A percentile compares a stretch with the other conserved stretches of the same genome.
Evolutionary conservation across 495 filamentous ascomycete genomes (phyloP).

Genomic region (Durotheca rogersii): DNA sequence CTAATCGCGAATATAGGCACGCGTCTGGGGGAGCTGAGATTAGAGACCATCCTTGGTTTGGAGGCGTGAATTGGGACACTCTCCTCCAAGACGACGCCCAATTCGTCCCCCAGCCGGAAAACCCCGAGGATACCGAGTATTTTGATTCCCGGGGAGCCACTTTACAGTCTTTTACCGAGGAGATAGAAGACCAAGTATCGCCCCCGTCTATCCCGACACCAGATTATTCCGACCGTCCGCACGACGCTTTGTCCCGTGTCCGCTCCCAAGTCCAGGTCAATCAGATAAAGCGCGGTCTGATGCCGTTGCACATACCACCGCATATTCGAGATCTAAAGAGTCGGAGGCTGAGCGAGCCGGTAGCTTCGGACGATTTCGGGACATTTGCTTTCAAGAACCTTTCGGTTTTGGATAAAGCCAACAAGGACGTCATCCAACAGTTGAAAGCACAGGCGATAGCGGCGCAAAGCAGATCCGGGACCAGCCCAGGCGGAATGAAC

Average conservation of each 20-base stretch:
- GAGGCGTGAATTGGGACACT: slow-evolving; percentile 83
- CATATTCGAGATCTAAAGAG: slow-evolving; percentile 89
- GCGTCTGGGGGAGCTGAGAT: slow-evolving; percentile 86
- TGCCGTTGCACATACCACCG: slow-evolving; percentile 93
- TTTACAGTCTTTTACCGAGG: slow-evolving; percentile 83
- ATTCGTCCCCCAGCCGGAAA: slow-evolving; percentile 89
- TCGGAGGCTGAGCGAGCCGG: slow-evolving; percentile 86
- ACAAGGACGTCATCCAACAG: slow-evolving; percentile 97
- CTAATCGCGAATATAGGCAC: slow-evolving; percentile 77
- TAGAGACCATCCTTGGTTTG: slow-evolving; percentile 84
- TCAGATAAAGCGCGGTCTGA: slow-evolving; percentile 75
- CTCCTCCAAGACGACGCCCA: slow-evolving; percentile 89
- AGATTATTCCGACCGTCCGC: slow-evolving; percentile 81
- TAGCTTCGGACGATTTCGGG: slow-evolving; percentile 88
- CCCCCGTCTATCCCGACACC: slow-evolving; percentile 64
- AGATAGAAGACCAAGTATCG: slow-evolving; percentile 85
- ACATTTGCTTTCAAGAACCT: slow-evolving; percentile 97
- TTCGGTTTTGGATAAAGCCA: slow-evolving; percentile 93
- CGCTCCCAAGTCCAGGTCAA: slow-evolving; percentile 73
- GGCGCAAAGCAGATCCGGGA: slow-evolving; percentile 52
- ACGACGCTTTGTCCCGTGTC: slow-evolving; percentile 90
- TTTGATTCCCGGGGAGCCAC: slow-evolving; percentile 92
- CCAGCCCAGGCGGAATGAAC: slow-evolving; percentile 45
- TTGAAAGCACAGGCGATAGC: slow-evolving; percentile 84
- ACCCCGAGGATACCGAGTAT: slow-evolving; percentile 97